A percentile compares a stretch with the other conserved stretches of the same genome.
Evolutionary conservation across 1,284 basidiomycete species (phyloP).

Genomic region (Moesziomyces sp.): DNA sequence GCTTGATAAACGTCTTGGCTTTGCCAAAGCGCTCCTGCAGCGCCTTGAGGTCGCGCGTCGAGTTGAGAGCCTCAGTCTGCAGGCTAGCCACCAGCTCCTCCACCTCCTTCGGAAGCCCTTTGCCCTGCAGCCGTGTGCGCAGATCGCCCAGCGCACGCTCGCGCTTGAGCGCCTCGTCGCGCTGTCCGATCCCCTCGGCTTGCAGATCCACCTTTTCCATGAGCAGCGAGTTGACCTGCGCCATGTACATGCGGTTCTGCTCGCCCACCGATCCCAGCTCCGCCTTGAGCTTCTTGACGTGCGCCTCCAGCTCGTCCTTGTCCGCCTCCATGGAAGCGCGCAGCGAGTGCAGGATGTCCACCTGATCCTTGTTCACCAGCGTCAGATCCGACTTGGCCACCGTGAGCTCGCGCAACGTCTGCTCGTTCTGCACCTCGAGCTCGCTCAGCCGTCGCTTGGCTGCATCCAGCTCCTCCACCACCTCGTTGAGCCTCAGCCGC

Average conservation of each 20-base stretch:
- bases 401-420: slow-evolving; percentile 77
- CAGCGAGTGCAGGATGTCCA: slow-evolving; percentile 76
- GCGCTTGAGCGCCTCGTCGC: slow-evolving; percentile 49
- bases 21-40: slow-evolving; percentile 82
- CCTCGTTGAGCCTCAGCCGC: slow-evolving; percentile 85
- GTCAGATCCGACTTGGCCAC: slow-evolving; percentile 82
- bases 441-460: slow-evolving; percentile 77
- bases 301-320: slow-evolving; percentile 78
- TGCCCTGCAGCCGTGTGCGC: slow-evolving; percentile 74
- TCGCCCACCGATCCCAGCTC: slow-evolving; percentile 80
- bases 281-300: slow-evolving; percentile 75
- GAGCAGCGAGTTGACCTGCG: slow-evolving; percentile 74
- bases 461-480: slow-evolving; percentile 81
- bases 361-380: slow-evolving; percentile 70
- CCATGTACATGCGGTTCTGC: slow-evolving; percentile 89
- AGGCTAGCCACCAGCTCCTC: slow-evolving; percentile 79
- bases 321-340: slow-evolving; percentile 90
- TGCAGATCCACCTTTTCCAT: slow-evolving; percentile 92
- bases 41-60: slow-evolving; percentile 79
- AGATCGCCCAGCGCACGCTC: slow-evolving; percentile 48
- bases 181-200: slow-evolving; percentile 65
- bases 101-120: slow-evolving; percentile 78
- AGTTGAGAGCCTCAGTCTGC: slow-evolving; percentile 79
- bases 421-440: slow-evolving; percentile 78
- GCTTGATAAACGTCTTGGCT: slow-evolving; percentile 89